These are phyloP conservation scores for Pythium phragmiticola DNA, from an alignment of 352 stramenopile genomes.

Conservation along the genomic window DNA sequence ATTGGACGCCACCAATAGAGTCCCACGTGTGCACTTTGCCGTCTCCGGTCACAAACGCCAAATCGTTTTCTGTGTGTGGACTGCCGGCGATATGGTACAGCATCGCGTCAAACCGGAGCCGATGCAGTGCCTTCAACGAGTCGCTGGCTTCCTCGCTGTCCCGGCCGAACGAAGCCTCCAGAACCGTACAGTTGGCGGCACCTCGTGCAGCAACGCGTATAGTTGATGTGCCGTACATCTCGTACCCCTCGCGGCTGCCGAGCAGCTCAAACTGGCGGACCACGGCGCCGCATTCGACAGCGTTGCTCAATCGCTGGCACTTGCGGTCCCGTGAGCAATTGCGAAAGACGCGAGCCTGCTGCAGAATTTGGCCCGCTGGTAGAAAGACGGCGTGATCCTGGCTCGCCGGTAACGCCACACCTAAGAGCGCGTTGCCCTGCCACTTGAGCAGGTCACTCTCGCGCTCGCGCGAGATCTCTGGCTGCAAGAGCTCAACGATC, in stretches of 20 bases:
- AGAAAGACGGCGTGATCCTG: constrained; percentile 64
- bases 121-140: constrained; percentile 32
- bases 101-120: constrained; percentile 53
- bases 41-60: constrained; percentile 49
- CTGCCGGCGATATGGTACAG: constrained; percentile 63
- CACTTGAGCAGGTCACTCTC: constrained; percentile 37
- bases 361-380: constrained; percentile 59
- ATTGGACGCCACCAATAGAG: constrained; percentile 40
- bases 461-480: constrained; percentile 28
- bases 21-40: constrained; percentile 56
- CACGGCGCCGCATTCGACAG: constrained; percentile 48
- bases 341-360: constrained; percentile 61
- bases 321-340: constrained; percentile 1
- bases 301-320: constrained; percentile 30
- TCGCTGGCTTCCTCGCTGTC: constrained; percentile 16
- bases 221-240: constrained; percentile 28
- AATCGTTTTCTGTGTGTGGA: constrained; percentile 59
- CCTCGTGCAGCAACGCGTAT: constrained; percentile 47
- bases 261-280: constrained; percentile 68
- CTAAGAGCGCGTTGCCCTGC: constrained; percentile 68
- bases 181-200: constrained; percentile 39
- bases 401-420: constrained; percentile 27
- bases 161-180: constrained; percentile 25
- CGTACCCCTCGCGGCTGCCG: constrained; percentile 42
- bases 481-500: background rate